These are phyloP conservation scores for Rhodotorula sp. DNA, from an alignment of 1,284 basidiomycete species.

Conservation along the genomic window DNA sequence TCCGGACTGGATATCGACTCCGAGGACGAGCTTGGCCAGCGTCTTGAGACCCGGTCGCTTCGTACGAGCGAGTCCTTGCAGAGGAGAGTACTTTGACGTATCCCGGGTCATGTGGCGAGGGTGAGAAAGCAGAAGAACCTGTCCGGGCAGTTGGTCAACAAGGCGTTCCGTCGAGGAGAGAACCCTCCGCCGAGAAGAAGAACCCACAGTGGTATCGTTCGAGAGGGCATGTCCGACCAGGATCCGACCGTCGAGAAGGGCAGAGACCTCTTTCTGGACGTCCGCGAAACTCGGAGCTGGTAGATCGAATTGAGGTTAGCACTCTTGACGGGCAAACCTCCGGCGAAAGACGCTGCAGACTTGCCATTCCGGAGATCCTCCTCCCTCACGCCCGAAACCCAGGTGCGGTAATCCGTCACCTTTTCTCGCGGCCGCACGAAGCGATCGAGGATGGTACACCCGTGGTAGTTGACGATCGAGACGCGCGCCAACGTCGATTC, in stretches of 20 bases:
- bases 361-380: slow-evolving; percentile 69
- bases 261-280: slow-evolving; percentile 76
- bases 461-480: slow-evolving; percentile 87
- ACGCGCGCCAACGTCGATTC: slow-evolving; percentile 87
- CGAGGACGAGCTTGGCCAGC: slow-evolving; percentile 77
- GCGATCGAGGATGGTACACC: slow-evolving; percentile 73
- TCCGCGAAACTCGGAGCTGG: slow-evolving; percentile 73
- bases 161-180: background rate
- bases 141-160: slow-evolving; percentile 3
- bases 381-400: slow-evolving; percentile 81
- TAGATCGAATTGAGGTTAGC: background rate
- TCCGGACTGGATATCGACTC: slow-evolving; percentile 77
- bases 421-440: slow-evolving; percentile 84
- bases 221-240: slow-evolving; percentile 91
- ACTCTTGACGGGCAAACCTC: background rate
- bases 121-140: slow-evolving; percentile 88
- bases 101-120: slow-evolving; percentile 75
- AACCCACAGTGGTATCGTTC: slow-evolving; percentile 78
- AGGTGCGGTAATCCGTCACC: slow-evolving; percentile 91
- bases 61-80: slow-evolving; percentile 58
- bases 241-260: slow-evolving; percentile 73
- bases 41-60: slow-evolving; percentile 72
- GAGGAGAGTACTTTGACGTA: slow-evolving; percentile 64
- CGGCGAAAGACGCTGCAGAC: slow-evolving; percentile 31
- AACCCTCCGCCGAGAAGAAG: background rate